Conservation (phyloP, 2,329 filamentous ascomycete species). For the Orbilia javanica region DNA sequence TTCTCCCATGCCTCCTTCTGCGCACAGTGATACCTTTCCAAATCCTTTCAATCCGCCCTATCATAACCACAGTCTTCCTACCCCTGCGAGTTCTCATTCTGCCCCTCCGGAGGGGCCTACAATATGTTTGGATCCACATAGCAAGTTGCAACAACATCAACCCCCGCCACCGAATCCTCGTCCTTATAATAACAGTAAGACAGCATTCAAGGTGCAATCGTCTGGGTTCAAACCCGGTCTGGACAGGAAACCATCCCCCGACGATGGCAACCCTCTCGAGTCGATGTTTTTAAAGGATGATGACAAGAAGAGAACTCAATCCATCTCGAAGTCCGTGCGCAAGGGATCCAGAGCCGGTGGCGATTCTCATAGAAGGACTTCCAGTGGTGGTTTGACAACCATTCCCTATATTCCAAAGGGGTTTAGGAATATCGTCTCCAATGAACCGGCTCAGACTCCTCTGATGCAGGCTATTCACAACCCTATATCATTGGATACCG, state of each 20-base stretch:
- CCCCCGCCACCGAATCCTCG: slow-evolving; percentile 28
- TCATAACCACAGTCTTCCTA: slow-evolving; percentile 47
- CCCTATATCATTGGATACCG: slow-evolving; percentile 54
- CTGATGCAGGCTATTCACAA: slow-evolving; percentile 57
- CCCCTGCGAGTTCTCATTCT: slow-evolving; percentile 28
- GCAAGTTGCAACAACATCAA: slow-evolving; percentile 19
- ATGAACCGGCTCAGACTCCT: slow-evolving; percentile 52
- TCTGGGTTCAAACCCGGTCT: slow-evolving; percentile 25
- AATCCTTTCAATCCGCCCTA: slow-evolving; percentile 53
- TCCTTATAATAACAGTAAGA: slow-evolving; percentile 34
- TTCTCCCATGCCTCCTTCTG: slow-evolving; percentile 51
- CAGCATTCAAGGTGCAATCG: slow-evolving; percentile 44
- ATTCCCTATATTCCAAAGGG: slow-evolving; percentile 57
- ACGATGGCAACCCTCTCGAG: slow-evolving; percentile 31
- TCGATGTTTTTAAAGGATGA: slow-evolving; percentile 42
- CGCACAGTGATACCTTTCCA: slow-evolving; percentile 49
- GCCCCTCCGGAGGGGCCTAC: slow-evolving; percentile 34
- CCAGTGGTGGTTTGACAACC: slow-evolving; percentile 43
- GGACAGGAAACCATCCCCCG: slow-evolving; percentile 42
- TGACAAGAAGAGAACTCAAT: slow-evolving; percentile 39
- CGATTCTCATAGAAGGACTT: slow-evolving; percentile 44
- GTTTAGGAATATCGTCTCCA: slow-evolving; percentile 52
- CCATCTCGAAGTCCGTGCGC: slow-evolving; percentile 28
- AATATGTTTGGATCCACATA: slow-evolving; percentile 32
- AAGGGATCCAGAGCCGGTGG: slow-evolving; percentile 51